Conservation (phyloP, 1,139 yeast species). For the Arxiozyma telluris region DNA sequence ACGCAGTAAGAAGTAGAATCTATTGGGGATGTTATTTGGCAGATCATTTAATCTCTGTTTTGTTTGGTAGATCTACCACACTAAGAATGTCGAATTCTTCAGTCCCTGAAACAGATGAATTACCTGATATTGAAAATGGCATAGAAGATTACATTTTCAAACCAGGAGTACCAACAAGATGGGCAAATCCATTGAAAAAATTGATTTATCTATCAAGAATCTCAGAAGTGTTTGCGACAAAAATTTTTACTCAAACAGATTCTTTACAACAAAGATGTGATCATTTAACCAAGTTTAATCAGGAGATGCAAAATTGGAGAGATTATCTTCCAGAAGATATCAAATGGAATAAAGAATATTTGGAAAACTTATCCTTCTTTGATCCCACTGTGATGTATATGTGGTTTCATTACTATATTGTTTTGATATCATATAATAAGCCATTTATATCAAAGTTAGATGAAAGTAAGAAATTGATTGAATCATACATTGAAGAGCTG, state of each 20-base stretch:
- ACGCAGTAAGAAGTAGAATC: conserved; percentile 47
- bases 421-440: conserved; percentile 47
- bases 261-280: conserved; percentile 19
- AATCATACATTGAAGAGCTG: conserved; percentile 29
- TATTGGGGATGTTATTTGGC: conserved; percentile 59
- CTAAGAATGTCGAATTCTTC: conserved; percentile 47
- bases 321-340: conserved; percentile 37
- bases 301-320: conserved; percentile 42
- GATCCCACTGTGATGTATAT: conserved; percentile 47
- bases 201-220: conserved; percentile 46
- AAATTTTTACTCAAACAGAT: conserved; percentile 21
- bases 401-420: conserved; percentile 47
- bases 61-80: conserved; percentile 48
- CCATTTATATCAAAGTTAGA: conserved; percentile 38
- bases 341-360: conserved; percentile 37
- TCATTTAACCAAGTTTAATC: conserved; percentile 36
- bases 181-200: conserved; percentile 39
- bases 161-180: conserved; percentile 25
- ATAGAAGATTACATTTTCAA: conserved; percentile 35
- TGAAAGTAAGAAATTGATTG: conserved; percentile 19
- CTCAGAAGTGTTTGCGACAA: conserved; percentile 39
- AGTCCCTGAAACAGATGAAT: conserved; percentile 49
- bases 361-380: conserved; percentile 34
- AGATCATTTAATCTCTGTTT: conserved; percentile 48
- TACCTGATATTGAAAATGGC: conserved; percentile 46